Conservation (phyloP, 306 rosid species). For the Fagus crenata region DNA sequence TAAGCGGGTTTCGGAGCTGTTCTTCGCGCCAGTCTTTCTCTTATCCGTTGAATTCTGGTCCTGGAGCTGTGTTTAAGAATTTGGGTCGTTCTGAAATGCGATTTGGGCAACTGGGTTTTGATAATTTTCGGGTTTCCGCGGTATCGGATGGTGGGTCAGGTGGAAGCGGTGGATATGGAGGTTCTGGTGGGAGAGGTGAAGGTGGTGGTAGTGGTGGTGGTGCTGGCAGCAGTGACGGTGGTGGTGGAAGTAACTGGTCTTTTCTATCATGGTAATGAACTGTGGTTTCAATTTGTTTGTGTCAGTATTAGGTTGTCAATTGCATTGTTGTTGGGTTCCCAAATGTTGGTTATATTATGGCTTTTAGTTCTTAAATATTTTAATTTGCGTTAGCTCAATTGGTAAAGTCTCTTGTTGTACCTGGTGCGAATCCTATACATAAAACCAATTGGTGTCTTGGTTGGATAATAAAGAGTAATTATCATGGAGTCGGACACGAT, state of each 20-base stretch:
- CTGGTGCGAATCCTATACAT: too few relatives aligned
- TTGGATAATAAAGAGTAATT: too few relatives aligned
- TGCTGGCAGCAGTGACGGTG: constrained; percentile 24
- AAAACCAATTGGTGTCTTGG: too few relatives aligned
- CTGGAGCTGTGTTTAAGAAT: constrained; percentile 18
- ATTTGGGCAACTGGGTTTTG: constrained; percentile 23
- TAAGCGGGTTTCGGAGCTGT: constrained; percentile 20
- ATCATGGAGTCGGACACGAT: too few relatives aligned
- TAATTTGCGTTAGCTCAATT: neutral
- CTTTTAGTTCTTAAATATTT: neutral
- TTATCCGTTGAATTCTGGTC: constrained; percentile 13
- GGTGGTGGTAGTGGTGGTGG: constrained; percentile 26
- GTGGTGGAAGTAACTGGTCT: constrained; percentile 52
- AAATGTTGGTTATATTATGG: neutral
- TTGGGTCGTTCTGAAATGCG: constrained; percentile 23
- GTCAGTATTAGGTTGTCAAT: neutral
- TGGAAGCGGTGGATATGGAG: constrained; percentile 50
- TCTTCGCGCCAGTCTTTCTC: constrained; percentile 24
- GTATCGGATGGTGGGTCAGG: constrained; percentile 46
- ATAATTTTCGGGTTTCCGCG: constrained; percentile 45
- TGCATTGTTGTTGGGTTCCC: constrained; percentile 18
- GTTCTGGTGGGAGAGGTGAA: constrained; percentile 45
- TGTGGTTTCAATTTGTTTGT: neutral
- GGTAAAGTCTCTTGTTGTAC: too few relatives aligned
- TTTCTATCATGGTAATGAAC: constrained; percentile 67